These are phyloP conservation scores for Termitomyces titanicus DNA, from an alignment of 768 basidiomycete genomes.

Conservation along the genomic window DNA sequence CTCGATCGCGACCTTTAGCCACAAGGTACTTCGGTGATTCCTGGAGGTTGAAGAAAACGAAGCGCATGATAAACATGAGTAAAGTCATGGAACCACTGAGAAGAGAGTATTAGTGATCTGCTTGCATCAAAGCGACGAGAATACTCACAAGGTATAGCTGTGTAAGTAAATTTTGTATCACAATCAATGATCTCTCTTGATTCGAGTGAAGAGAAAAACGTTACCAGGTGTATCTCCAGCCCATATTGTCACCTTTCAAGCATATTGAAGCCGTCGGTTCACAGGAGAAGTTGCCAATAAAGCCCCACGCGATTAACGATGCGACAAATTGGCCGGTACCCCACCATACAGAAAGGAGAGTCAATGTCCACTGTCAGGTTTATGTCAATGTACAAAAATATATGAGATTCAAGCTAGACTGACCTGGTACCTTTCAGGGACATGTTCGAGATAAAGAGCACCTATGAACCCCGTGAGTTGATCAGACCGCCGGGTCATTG, in stretches of 20 bases:
- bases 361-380: conserved; percentile 45
- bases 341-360: conserved; percentile 53
- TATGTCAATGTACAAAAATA: background rate
- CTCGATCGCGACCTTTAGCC: conserved; percentile 50
- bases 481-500: too few relatives aligned
- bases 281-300: conserved; percentile 56
- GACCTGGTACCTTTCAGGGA: conserved; percentile 38
- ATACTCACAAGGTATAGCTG: conserved; percentile 38
- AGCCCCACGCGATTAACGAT: conserved; percentile 49
- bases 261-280: conserved; percentile 32
- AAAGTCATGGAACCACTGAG: conserved; percentile 44
- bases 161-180: conserved; percentile 31
- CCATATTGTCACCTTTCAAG: conserved; percentile 46
- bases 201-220: conserved; percentile 47
- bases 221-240: conserved; percentile 58
- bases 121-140: background rate
- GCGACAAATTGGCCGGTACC: conserved; percentile 46
- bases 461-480: conserved; percentile 17
- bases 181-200: conserved; percentile 42
- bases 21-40: conserved; percentile 62
- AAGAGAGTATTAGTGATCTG: background rate
- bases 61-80: conserved; percentile 50
- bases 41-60: conserved; percentile 53
- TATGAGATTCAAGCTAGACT: conserved; percentile 16
- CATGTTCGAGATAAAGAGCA: conserved; percentile 41